These are phyloP conservation scores for Styphnolobium japonicum DNA, from an alignment of 306 rosid genomes.

Conservation along the genomic window DNA sequence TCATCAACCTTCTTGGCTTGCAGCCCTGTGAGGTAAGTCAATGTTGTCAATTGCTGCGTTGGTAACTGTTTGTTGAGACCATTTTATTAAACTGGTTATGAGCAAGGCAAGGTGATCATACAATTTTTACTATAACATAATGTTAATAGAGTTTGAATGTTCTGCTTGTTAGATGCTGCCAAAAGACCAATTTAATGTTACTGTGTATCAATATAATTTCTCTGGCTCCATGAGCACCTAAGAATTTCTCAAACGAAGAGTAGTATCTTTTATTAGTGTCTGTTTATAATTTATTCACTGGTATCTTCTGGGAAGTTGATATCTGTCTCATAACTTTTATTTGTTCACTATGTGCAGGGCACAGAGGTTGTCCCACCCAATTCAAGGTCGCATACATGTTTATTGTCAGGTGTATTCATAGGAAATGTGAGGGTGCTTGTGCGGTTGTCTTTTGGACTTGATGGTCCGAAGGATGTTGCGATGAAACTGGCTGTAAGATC, in stretches of 20 bases:
- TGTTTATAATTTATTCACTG: neutral
- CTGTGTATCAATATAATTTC: neutral
- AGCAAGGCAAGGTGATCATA: conserved; percentile 12
- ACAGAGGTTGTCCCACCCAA: conserved; percentile 83
- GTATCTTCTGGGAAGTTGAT: conserved; percentile 9
- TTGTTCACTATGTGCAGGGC: conserved; percentile 59
- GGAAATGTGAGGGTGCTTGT: conserved; percentile 85
- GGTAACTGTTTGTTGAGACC: conserved; percentile 1
- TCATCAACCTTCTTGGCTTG: conserved; percentile 87
- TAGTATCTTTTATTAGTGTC: neutral
- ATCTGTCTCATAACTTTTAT: neutral
- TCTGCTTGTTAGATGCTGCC: conserved; percentile 17
- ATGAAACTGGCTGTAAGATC: conserved; percentile 92
- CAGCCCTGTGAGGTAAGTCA: conserved; percentile 91
- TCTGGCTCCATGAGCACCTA: neutral
- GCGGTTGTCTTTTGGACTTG: conserved; percentile 82
- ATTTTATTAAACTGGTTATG: neutral
- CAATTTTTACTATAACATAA: neutral
- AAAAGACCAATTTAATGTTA: neutral
- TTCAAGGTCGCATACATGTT: conserved; percentile 85
- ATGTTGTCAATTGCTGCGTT: neutral
- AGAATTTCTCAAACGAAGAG: conserved; percentile 1
- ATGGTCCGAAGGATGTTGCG: conserved; percentile 88
- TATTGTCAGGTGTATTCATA: conserved; percentile 80
- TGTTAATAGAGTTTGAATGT: neutral